Evolutionary conservation across 148 eudicot species (phyloP).

Genomic region (Euryodendron excelsum): DNA sequence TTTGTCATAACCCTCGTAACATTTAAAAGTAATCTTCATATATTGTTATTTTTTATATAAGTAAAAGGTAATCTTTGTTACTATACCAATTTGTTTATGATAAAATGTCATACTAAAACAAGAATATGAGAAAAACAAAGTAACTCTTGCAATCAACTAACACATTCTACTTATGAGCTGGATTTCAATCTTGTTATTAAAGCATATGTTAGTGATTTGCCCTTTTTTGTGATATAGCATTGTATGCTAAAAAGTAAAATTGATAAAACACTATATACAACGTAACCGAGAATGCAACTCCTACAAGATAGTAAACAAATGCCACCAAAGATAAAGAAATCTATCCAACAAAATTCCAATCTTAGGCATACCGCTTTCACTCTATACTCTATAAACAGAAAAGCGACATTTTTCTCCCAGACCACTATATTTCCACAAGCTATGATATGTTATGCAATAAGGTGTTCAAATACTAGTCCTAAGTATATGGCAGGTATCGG

Average conservation of each 20-base stretch:
- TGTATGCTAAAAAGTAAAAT: not conserved
- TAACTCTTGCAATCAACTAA: not conserved
- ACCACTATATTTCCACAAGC: not conserved
- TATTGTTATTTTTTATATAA: too few species aligned
- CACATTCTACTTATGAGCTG: not conserved
- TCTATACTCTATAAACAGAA: not conserved
- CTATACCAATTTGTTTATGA: not conserved
- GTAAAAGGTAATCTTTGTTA: too few species aligned
- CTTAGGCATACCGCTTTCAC: not conserved
- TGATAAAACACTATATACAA: not conserved
- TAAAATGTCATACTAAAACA: not conserved
- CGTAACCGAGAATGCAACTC: not conserved
- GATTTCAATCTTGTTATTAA: not conserved
- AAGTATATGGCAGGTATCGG: not conserved
- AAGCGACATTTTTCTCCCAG: not conserved
- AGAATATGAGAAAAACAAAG: not conserved
- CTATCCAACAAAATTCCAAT: not conserved
- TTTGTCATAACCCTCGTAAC: not conserved
- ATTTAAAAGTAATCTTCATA: not conserved
- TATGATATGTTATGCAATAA: not conserved
- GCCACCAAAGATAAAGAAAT: not conserved
- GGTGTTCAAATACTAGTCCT: not conserved
- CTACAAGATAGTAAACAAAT: not conserved
- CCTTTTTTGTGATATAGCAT: not conserved
- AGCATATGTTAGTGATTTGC: not conserved